phyloP scores from a whole-genome alignment of 306 rosid genomes.

The Cicer bijugum region DNA sequence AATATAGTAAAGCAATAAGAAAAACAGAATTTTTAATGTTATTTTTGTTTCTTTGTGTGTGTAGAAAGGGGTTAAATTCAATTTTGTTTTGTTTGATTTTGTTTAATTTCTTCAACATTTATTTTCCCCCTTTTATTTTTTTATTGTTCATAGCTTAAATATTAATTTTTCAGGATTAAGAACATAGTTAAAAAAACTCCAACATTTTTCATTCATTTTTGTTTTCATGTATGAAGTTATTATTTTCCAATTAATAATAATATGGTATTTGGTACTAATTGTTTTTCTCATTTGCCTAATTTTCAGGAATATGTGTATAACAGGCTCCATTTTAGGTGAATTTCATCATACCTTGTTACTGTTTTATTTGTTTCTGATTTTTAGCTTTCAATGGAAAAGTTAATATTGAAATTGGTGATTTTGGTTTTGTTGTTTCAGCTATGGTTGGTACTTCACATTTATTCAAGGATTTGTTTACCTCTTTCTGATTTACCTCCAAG shows the following conservation, averaged over 20 bases:
- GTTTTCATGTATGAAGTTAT: neutral
- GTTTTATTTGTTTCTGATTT: conserved; percentile 38
- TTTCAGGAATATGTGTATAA: conserved; percentile 96
- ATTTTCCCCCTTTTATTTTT: neutral
- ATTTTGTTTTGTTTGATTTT: conserved; percentile 40
- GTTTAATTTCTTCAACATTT: neutral
- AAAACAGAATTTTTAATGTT: conserved; percentile 8
- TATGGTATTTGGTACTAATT: conserved; percentile 1
- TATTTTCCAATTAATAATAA: neutral
- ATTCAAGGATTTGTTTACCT: conserved; percentile 95
- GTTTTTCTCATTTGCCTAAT: conserved; percentile 38
- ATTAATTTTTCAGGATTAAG: conserved; percentile 29
- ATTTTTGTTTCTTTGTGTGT: neutral
- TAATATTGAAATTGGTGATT: conserved; percentile 12
- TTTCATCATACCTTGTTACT: conserved; percentile 18
- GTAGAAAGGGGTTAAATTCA: conserved; percentile 9
- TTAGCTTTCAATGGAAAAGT: conserved; percentile 20
- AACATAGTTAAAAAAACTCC: neutral
- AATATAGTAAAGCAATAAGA: neutral
- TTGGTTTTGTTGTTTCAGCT: conserved; percentile 62
- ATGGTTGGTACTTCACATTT: conserved; percentile 99
- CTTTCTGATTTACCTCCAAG: conserved; percentile 83
- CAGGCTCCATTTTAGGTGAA: conserved; percentile 90
- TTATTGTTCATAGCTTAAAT: neutral
- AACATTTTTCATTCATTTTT: neutral